Evolutionary conservation across 2,329 filamentous ascomycete genomes (phyloP).

Genomic region (Xylaria sp.): DNA sequence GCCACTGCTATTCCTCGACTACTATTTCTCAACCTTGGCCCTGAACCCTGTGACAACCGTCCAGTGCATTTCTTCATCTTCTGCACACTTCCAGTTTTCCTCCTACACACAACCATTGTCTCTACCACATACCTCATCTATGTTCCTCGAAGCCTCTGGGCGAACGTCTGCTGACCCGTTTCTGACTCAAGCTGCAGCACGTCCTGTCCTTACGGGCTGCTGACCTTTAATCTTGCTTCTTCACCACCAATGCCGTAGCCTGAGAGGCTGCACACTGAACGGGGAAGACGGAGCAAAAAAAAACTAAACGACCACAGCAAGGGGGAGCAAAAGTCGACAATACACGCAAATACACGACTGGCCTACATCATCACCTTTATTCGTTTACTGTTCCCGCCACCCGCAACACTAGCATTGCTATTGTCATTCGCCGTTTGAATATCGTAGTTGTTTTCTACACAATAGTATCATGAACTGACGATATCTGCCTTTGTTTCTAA

Average conservation of each 20-base stretch:
- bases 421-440: constrained; percentile 14
- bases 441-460: constrained; percentile 19
- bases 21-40: constrained; percentile 12
- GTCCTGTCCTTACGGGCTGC: constrained; percentile 26
- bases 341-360: constrained; percentile 8
- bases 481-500: constrained; percentile 43
- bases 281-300: constrained; percentile 21
- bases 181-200: constrained; percentile 33
- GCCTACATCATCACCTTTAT: constrained; percentile 11
- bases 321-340: constrained; percentile 1
- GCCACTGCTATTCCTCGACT: constrained; percentile 1
- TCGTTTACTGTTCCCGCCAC: constrained; percentile 29
- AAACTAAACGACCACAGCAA: constrained; percentile 2
- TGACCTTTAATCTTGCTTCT: constrained; percentile 31
- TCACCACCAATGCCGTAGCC: constrained; percentile 39
- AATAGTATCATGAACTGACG: constrained; percentile 41
- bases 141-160: constrained; percentile 7
- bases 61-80: constrained; percentile 10
- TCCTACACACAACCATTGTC: background rate
- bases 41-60: constrained; percentile 10
- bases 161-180: constrained; percentile 34
- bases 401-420: constrained; percentile 20
- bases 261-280: constrained; percentile 36
- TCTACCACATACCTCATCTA: constrained; percentile 7
- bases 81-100: background rate